These are phyloP conservation scores for Clarireedia hainanense DNA, from an alignment of 2,329 filamentous ascomycete genomes.

Conservation along the genomic window DNA sequence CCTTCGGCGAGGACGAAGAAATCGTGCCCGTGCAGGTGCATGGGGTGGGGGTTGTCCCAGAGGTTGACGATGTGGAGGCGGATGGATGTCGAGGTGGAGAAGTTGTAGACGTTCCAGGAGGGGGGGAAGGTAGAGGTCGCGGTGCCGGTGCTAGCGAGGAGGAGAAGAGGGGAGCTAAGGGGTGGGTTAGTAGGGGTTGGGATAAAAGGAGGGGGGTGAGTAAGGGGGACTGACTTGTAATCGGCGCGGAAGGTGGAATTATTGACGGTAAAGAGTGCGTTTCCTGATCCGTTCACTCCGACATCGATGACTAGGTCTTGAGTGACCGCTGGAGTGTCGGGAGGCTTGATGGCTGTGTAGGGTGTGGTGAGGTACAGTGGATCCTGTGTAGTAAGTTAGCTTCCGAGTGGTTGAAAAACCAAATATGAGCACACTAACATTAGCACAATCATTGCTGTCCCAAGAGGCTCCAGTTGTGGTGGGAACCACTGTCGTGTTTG, in stretches of 20 bases:
- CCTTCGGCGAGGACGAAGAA: conserved; percentile 56
- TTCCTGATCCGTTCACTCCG: background rate
- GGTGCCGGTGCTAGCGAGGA: conserved; percentile 36
- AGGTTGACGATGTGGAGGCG: conserved; percentile 20
- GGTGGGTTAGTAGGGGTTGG: background rate
- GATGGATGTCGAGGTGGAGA: conserved; percentile 28
- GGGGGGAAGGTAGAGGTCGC: conserved; percentile 37
- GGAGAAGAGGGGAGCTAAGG: conserved; percentile 27
- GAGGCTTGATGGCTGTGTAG: background rate
- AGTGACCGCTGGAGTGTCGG: conserved; percentile 3
- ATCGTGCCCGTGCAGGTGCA: conserved; percentile 66
- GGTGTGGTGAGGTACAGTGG: conserved; percentile 2
- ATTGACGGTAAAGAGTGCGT: conserved; percentile 3
- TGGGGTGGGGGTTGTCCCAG: conserved; percentile 48
- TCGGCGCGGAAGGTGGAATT: conserved; percentile 5
- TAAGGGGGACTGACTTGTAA: background rate
- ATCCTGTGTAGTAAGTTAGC: conserved; percentile 1
- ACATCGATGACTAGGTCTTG: conserved; percentile 7
- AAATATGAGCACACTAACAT: background rate
- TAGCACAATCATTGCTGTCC: conserved; percentile 9
- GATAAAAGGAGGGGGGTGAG: too few species aligned
- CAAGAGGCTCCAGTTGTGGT: conserved; percentile 4
- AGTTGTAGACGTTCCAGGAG: conserved; percentile 44
- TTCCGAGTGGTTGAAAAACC: background rate
- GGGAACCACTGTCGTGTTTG: background rate